phyloP scores from a whole-genome alignment of 1,139 yeast genomes.

The Pneumocystis jirovecii region DNA sequence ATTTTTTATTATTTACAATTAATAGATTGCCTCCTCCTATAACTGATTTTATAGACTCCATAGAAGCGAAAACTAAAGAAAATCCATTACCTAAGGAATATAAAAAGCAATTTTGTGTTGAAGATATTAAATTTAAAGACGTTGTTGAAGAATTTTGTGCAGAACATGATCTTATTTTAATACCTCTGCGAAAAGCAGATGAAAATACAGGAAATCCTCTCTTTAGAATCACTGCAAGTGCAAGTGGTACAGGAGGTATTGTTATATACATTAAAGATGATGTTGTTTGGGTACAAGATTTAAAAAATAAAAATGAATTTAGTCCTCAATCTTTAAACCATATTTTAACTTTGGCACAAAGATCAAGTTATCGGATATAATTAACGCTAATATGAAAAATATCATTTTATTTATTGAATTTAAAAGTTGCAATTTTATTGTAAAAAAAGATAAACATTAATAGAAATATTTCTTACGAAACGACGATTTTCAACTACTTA shows the following conservation, averaged over 20 bases:
- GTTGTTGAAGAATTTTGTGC: conserved; percentile 35
- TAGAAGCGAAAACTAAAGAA: conserved; percentile 11
- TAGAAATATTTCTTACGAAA: neutral
- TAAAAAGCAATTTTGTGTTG: conserved; percentile 1
- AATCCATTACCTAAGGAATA: conserved; percentile 20
- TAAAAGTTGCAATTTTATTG: neutral
- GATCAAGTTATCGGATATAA: neutral
- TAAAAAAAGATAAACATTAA: neutral
- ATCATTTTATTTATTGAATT: neutral
- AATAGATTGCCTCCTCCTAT: neutral
- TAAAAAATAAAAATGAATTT: neutral
- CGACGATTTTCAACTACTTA: neutral
- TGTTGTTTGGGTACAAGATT: conserved; percentile 29
- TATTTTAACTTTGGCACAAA: neutral
- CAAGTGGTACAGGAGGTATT: conserved; percentile 24
- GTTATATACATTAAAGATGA: conserved; percentile 32
- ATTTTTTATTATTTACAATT: neutral
- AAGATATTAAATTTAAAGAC: conserved; percentile 31
- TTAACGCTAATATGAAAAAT: neutral
- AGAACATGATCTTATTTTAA: conserved; percentile 25
- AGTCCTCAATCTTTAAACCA: neutral
- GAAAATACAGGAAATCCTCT: conserved; percentile 25
- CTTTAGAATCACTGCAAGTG: conserved; percentile 24
- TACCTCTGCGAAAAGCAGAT: conserved; percentile 23
- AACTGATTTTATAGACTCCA: neutral